Evolutionary conservation across 305 asterid species (phyloP), one percentile per base, ranked within the genome.

Genomic region (Fraxinus greggii): DNA sequence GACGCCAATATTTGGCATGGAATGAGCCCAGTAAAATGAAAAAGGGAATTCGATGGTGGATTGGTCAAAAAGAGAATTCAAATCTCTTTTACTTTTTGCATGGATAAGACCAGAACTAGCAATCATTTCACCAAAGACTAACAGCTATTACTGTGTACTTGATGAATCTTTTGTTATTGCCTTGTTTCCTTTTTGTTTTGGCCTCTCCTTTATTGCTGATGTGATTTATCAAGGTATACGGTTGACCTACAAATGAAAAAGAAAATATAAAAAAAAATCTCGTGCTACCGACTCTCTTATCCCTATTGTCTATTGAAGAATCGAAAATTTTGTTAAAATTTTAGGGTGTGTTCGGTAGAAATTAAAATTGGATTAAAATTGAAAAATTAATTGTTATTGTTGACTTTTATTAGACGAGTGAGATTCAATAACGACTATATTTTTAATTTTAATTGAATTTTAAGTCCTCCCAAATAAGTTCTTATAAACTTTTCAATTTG

Each of bases 1-100:
- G 85, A 86, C 91, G 5, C 92, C 95, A 2, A 90, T 94, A 73
- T 94, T 88, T 82, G 94, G 95, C 17, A 86, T 92, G 87, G 97
- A 94, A 79, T 94, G 90, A 92, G 35, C 6, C 28, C 48, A 35
- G 32, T 31, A 72, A 9, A 48, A 48, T 35, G 32, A 35, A 61
- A 38, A 76, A 35, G 54, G 74, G 48, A 10, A 33, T 15, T 78
- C n/a, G 6, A 70, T 77, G 74, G 83, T 87, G 88, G 81, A 13
- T 79, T 83, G 87, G 88, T 87, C 88, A 87, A 87, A 85, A 82
- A 80, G 48, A 19, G 17, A 7, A 70, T 17, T 15, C 29, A 7
- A 65, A 59, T 80, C 51, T 9, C 72, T 21, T 63, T 86, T 61
- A 56, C 83, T 86, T 87, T 77, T 80, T 84, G 87, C 87, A 84